Evolutionary conservation across 1,139 yeast genomes (phyloP).

Genomic region (Tardiomyces depauwii): DNA sequence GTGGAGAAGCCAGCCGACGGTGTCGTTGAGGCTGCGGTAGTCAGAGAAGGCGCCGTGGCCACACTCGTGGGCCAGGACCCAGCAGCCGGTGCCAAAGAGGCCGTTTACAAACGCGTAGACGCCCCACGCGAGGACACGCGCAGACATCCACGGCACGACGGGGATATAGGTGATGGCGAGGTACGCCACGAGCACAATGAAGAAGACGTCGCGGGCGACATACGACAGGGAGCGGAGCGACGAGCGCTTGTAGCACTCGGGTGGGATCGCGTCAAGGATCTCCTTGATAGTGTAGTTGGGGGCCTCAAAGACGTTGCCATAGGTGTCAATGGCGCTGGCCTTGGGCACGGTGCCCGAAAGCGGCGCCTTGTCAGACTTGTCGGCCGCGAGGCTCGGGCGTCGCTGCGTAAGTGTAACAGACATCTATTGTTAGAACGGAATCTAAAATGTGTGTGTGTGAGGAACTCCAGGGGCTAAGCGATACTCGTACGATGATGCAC

Average conservation of each 20-base stretch:
- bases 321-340: conserved; percentile 33
- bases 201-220: conserved; percentile 52
- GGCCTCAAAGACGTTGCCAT: conserved; percentile 55
- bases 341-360: background rate
- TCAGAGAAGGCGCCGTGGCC: conserved; percentile 83
- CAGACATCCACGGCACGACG: conserved; percentile 31
- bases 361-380: background rate
- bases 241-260: conserved; percentile 63
- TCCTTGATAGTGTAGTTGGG: conserved; percentile 71
- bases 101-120: conserved; percentile 48
- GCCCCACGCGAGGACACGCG: conserved; percentile 50
- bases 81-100: conserved; percentile 63
- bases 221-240: conserved; percentile 45
- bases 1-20: conserved; percentile 75
- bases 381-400: conserved; percentile 13
- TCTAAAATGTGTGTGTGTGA: no score
- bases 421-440: background rate
- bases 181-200: conserved; percentile 41
- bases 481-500: no score
- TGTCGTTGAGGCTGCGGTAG: conserved; percentile 55
- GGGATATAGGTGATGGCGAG: conserved; percentile 47
- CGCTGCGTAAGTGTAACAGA: conserved; percentile 20
- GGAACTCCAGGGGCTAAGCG: no score
- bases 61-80: conserved; percentile 88
- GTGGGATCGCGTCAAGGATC: conserved; percentile 60